These are phyloP conservation scores for Xerocomellus intermedius DNA, from an alignment of 768 basidiomycete species.

Conservation along the genomic window DNA sequence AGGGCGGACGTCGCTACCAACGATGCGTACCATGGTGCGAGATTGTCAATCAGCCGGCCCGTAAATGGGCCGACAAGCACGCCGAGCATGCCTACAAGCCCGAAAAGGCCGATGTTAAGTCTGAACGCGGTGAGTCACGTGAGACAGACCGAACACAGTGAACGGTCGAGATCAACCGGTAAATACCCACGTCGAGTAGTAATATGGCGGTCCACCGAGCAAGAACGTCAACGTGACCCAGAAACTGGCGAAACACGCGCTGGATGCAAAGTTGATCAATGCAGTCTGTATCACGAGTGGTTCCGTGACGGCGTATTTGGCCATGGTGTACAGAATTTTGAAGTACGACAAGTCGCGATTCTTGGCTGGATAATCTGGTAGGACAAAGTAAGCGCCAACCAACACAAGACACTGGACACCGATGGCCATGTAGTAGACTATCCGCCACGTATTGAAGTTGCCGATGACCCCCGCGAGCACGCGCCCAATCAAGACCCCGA, in stretches of 20 bases:
- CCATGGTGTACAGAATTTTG: slow-evolving; percentile 74
- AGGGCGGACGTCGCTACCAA: slow-evolving; percentile 51
- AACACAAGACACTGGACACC: slow-evolving; percentile 64
- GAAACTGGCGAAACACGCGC: slow-evolving; percentile 59
- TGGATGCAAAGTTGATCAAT: slow-evolving; percentile 57
- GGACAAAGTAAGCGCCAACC: slow-evolving; percentile 54
- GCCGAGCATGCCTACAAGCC: slow-evolving; percentile 69
- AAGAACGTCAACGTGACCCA: slow-evolving; percentile 84
- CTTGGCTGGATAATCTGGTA: slow-evolving; percentile 85
- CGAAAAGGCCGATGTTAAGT: slow-evolving; percentile 69
- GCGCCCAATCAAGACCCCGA: slow-evolving; percentile 73
- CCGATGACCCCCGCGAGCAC: slow-evolving; percentile 76
- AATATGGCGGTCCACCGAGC: slow-evolving; percentile 71
- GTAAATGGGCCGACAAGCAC: slow-evolving; percentile 67
- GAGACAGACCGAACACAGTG: not conserved
- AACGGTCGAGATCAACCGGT: slow-evolving; percentile 14
- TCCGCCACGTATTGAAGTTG: slow-evolving; percentile 67
- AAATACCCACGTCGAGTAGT: slow-evolving; percentile 65
- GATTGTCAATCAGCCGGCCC: slow-evolving; percentile 64
- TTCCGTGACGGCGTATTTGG: slow-evolving; percentile 70
- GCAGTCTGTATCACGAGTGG: slow-evolving; percentile 71
- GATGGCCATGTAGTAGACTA: slow-evolving; percentile 77
- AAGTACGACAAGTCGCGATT: slow-evolving; percentile 63
- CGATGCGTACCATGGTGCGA: slow-evolving; percentile 78
- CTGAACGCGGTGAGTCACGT: slow-evolving; percentile 18